Conservation (phyloP, 1,284 basidiomycete species). For the Flammula alnicola region DNA sequence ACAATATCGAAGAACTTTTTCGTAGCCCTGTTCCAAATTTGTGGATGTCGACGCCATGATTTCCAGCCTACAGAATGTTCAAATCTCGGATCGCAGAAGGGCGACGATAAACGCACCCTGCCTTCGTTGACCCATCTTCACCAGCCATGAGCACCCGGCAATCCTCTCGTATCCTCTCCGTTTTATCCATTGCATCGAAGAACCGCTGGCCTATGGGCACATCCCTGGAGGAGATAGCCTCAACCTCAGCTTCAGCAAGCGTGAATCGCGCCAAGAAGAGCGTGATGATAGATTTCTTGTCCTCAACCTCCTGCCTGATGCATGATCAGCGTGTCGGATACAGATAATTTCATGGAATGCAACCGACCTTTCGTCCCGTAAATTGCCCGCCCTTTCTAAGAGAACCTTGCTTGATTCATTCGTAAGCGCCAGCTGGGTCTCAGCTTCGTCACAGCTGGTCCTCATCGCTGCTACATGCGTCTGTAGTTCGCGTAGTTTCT, state of each 20-base stretch:
- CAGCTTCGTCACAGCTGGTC: slow-evolving; percentile 80
- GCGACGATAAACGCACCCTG: slow-evolving; percentile 63
- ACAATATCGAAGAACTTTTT: slow-evolving; percentile 88
- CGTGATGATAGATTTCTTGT: slow-evolving; percentile 74
- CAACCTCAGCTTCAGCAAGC: slow-evolving; percentile 72
- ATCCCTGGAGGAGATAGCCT: slow-evolving; percentile 79
- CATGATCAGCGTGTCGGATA: slow-evolving; percentile 8
- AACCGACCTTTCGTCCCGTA: slow-evolving; percentile 79
- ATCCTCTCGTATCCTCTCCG: slow-evolving; percentile 82
- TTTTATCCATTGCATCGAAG: slow-evolving; percentile 88
- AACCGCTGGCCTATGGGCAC: slow-evolving; percentile 75
- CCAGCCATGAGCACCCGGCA: slow-evolving; percentile 89
- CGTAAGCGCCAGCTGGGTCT: slow-evolving; percentile 76
- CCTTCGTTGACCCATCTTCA: slow-evolving; percentile 79
- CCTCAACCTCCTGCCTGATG: slow-evolving; percentile 68
- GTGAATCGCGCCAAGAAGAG: slow-evolving; percentile 89
- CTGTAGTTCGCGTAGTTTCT: slow-evolving; percentile 84
- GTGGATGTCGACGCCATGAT: slow-evolving; percentile 85
- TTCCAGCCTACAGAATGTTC: slow-evolving; percentile 62
- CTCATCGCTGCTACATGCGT: slow-evolving; percentile 81
- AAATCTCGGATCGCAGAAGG: not conserved
- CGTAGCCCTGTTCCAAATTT: slow-evolving; percentile 87
- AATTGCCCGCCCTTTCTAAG: slow-evolving; percentile 85
- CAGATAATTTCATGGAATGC: not conserved
- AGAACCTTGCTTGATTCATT: slow-evolving; percentile 81